Conservation (phyloP, 2,329 filamentous ascomycete species). For the Dothistroma septosporum region DNA sequence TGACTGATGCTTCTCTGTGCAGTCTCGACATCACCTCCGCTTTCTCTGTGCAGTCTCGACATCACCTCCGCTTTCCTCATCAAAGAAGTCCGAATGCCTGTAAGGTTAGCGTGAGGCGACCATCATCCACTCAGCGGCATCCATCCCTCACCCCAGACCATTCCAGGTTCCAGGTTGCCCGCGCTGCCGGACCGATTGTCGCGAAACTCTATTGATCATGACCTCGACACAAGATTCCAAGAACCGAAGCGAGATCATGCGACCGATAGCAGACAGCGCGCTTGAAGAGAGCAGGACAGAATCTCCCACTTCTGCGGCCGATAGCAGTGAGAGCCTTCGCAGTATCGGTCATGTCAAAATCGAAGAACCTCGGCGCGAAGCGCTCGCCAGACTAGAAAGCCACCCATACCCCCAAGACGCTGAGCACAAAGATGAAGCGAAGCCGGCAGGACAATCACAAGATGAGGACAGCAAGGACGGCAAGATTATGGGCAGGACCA, state of each 20-base stretch:
- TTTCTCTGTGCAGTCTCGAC: too few species aligned
- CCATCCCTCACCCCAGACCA: background rate
- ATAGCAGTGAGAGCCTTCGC: background rate
- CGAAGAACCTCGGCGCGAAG: background rate
- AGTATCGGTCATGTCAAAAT: background rate
- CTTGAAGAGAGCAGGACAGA: background rate
- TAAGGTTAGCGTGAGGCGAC: background rate
- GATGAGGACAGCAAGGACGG: slow-evolving; percentile 19
- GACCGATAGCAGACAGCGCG: background rate
- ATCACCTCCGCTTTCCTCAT: background rate
- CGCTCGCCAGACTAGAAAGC: background rate
- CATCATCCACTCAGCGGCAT: background rate
- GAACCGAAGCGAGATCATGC: background rate
- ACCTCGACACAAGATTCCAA: background rate
- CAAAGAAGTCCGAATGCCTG: background rate
- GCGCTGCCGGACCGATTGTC: background rate
- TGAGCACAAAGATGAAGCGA: slow-evolving; percentile 12
- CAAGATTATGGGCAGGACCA: slow-evolving; percentile 29
- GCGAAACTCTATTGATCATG: background rate
- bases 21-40: background rate
- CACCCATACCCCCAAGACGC: background rate
- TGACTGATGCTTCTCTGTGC: background rate
- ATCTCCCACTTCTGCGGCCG: background rate
- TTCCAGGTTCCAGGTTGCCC: too few species aligned
- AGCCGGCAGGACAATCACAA: slow-evolving; percentile 18